phyloP scores from a whole-genome alignment of 1,284 basidiomycete species.

The Vanrija pseudolonga region DNA sequence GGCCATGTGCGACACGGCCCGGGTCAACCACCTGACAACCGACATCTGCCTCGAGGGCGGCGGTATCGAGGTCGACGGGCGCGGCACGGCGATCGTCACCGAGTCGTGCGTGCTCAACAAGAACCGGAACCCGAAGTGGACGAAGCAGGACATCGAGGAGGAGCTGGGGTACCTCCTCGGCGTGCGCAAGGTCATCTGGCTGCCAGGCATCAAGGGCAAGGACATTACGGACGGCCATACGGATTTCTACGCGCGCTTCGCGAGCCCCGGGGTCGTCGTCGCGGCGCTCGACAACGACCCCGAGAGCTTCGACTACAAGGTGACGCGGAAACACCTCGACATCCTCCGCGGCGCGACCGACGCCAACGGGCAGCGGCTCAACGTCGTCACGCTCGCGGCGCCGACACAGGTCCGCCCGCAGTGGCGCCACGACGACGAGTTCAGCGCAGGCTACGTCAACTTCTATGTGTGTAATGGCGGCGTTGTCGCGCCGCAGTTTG shows the following conservation, averaged over 20 bases:
- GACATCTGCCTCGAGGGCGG: slow-evolving; percentile 3
- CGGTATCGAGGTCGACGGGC: slow-evolving; percentile 8
- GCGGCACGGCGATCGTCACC: slow-evolving; percentile 6
- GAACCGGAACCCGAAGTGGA: slow-evolving; percentile 8
- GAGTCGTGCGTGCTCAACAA: slow-evolving; percentile 7
- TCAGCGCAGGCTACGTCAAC: slow-evolving; percentile 18
- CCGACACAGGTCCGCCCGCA: background rate
- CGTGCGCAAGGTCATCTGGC: slow-evolving; percentile 9
- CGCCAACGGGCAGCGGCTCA: background rate
- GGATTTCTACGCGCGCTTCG: slow-evolving; percentile 3
- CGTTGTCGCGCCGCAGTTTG: slow-evolving; percentile 5
- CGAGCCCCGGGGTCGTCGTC: background rate
- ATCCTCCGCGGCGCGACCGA: slow-evolving; percentile 5
- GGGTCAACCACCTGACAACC: background rate
- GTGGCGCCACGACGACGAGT: slow-evolving; percentile 1
- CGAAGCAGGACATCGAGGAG: background rate
- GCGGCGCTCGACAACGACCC: slow-evolving; percentile 4
- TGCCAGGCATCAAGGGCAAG: slow-evolving; percentile 3
- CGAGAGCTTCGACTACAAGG: slow-evolving; percentile 3
- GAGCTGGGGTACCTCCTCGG: slow-evolving; percentile 1
- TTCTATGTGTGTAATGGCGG: background rate
- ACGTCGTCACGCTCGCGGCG: background rate
- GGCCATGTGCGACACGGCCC: background rate
- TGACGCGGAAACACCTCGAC: slow-evolving; percentile 1
- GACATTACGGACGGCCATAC: slow-evolving; percentile 5